These are phyloP conservation scores for Malus sylvestris DNA, from an alignment of 306 rosid species.

Conservation along the genomic window DNA sequence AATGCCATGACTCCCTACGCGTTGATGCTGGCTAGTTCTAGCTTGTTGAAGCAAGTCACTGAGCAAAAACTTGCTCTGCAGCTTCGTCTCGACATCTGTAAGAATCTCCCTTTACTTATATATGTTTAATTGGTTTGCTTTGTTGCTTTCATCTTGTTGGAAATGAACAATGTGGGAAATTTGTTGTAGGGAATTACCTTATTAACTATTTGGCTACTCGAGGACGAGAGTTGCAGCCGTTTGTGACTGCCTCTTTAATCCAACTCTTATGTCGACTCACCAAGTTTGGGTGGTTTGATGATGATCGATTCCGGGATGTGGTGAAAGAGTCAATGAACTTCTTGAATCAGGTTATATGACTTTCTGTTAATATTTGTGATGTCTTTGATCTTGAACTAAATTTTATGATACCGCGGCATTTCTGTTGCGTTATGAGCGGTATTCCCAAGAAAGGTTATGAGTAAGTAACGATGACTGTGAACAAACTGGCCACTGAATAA, in stretches of 20 bases:
- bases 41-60: slow-evolving; percentile 60
- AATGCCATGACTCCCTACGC: slow-evolving; percentile 55
- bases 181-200: slow-evolving; percentile 43
- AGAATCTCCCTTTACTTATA: background rate
- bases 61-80: slow-evolving; percentile 55
- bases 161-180: background rate
- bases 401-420: background rate
- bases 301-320: slow-evolving; percentile 49
- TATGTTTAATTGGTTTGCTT: background rate
- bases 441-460: background rate
- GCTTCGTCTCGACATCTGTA: slow-evolving; percentile 57
- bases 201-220: slow-evolving; percentile 50
- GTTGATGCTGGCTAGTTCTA: slow-evolving; percentile 55
- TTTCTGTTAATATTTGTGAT: background rate
- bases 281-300: slow-evolving; percentile 61
- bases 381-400: background rate
- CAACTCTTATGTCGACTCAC: slow-evolving; percentile 55
- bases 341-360: slow-evolving; percentile 42
- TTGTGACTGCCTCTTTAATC: slow-evolving; percentile 47
- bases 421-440: background rate
- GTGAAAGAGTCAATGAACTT: slow-evolving; percentile 52
- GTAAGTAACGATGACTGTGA: background rate
- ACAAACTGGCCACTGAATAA: background rate
- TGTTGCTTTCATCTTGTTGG: background rate
- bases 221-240: slow-evolving; percentile 54